A percentile compares a stretch with the other conserved stretches of the same genome.
Evolutionary conservation across 2,329 filamentous ascomycete species (phyloP).

Genomic region (Xylaria polymorpha): DNA sequence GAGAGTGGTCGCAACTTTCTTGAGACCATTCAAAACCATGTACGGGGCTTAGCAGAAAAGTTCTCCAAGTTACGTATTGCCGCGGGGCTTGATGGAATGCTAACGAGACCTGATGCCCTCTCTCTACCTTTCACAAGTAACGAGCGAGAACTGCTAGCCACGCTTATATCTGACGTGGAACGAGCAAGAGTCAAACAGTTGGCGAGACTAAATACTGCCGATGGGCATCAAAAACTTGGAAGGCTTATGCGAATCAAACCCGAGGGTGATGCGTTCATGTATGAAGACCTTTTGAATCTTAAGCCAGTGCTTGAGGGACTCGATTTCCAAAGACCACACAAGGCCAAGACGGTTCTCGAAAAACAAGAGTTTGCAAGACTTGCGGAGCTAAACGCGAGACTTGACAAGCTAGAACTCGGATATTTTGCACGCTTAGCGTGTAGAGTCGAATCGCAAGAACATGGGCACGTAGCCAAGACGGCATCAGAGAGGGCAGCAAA

Average conservation of each 20-base stretch:
- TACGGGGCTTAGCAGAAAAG: conserved; percentile 70
- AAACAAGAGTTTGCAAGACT: conserved; percentile 38
- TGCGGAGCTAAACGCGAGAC: conserved; percentile 31
- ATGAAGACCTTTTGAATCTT: conserved; percentile 32
- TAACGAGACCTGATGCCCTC: conserved; percentile 42
- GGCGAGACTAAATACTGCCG: conserved; percentile 2
- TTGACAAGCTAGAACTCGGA: conserved; percentile 35
- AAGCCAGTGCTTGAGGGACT: conserved; percentile 35
- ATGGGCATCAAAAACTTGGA: not conserved
- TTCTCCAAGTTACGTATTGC: conserved; percentile 65
- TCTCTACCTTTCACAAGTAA: conserved; percentile 26
- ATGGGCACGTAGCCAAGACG: conserved; percentile 38
- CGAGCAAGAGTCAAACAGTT: conserved; percentile 28
- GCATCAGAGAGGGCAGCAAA: conserved; percentile 80
- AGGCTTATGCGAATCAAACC: conserved; percentile 12
- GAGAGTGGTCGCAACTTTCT: conserved; percentile 88
- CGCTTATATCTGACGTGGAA: conserved; percentile 34
- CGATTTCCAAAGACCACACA: conserved; percentile 37
- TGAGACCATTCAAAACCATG: conserved; percentile 78
- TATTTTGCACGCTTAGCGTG: conserved; percentile 36
- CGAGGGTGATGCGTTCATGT: conserved; percentile 8
- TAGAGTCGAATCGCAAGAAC: conserved; percentile 49
- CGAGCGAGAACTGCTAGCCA: conserved; percentile 25
- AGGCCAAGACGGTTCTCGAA: conserved; percentile 33
- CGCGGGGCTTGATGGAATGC: conserved; percentile 61